Evolutionary conservation across 345 rosid species (phyloP).

Genomic region (Gossypium turneri): DNA sequence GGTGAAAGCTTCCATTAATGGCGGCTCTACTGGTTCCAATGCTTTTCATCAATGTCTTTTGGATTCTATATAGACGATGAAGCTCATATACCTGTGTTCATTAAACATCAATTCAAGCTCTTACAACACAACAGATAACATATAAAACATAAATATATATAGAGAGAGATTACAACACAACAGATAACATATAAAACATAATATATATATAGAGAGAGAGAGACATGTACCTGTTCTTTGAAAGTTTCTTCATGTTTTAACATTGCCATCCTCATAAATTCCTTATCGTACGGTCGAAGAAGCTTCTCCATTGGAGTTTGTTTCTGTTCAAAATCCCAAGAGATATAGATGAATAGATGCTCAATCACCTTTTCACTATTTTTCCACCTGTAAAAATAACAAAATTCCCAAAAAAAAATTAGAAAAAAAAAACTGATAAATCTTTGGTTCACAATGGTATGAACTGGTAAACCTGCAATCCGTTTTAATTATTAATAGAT

Average conservation of each 20-base stretch:
- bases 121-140: neutral
- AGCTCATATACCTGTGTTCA: slow-evolving; percentile 75
- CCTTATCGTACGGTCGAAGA: slow-evolving; percentile 66
- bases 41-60: slow-evolving; percentile 75
- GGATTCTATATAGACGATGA: slow-evolving; percentile 77
- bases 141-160: neutral
- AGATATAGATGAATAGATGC: slow-evolving; percentile 5
- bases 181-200: neutral
- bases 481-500: neutral
- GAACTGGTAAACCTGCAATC: neutral
- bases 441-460: neutral
- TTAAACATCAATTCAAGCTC: neutral
- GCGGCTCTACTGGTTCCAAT: slow-evolving; percentile 25
- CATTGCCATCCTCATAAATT: slow-evolving; percentile 89
- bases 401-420: slow-evolving; percentile 1
- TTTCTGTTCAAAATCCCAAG: neutral
- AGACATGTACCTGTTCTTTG: slow-evolving; percentile 68
- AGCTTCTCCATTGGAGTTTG: slow-evolving; percentile 60
- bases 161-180: neutral
- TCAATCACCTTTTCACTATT: slow-evolving; percentile 6
- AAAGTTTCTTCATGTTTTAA: slow-evolving; percentile 94
- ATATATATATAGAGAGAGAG: neutral
- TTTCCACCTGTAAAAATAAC: slow-evolving; percentile 14
- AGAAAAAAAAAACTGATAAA: neutral
- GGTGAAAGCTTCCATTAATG: slow-evolving; percentile 7